Evolutionary conservation across 1,284 basidiomycete genomes (phyloP), one percentile per base, ranked within the genome.

Genomic region (Melampsora larici-populina): DNA sequence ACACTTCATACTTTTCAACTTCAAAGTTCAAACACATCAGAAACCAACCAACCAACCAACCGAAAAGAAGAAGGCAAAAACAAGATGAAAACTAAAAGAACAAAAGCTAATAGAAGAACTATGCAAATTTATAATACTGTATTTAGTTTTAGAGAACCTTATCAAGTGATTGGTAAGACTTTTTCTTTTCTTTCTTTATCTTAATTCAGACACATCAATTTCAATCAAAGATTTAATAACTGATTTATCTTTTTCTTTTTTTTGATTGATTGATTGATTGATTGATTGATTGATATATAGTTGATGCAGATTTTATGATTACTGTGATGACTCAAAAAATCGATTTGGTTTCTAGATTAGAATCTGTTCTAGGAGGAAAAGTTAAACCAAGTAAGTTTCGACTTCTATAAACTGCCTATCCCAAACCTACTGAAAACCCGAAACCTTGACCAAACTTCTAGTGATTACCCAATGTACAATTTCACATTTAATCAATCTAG

Each of bases 381-480:
- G 46, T 73, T 21, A 73, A 73, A 73, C 62, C 62, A 51, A 73
- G 70, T 73, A 48, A 21, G 70, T 65, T 48, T 31, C 7, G 15
- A 11, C 55, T n/a, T 48, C 29, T 7, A 64, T 65, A 3, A 36
- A 36, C 36, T n/a, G n/a, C 64, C 7, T 31, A 36, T 36, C 55
- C 5, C 31, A 36, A 8, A 36, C 70, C 55, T 9, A 36, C n/a
- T n/a, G n/a, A n/a, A n/a, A n/a, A n/a, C n/a, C n/a, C n/a, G n/a
- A n/a, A n/a, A n/a, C n/a, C n/a, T n/a, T n/a, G n/a, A n/a, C n/a
- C n/a, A n/a, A n/a, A n/a, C n/a, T n/a, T n/a, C n/a, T n/a, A 73
- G 70, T 73, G 70, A 73, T 73, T 48, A 73, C 70, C 2, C 70
- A 73, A 51, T 73, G 70, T 64, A 62, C 70, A 11, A 73, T 73